Evolutionary conservation across 441 rosid species (phyloP).

Genomic region (Metrosideros polymorpha): DNA sequence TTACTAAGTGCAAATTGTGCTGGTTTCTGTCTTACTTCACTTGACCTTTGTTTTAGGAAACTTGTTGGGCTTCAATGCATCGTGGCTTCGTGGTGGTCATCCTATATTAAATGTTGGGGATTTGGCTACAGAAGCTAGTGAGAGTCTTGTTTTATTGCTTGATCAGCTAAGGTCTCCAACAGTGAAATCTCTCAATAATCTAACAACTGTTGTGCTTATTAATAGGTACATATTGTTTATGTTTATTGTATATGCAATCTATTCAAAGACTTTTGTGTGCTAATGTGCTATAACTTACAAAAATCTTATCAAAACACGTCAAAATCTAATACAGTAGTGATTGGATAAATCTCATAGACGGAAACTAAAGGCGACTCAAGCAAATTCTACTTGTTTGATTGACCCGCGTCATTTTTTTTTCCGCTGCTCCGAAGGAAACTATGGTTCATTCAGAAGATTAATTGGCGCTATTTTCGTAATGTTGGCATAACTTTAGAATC

Average conservation of each 20-base stretch:
- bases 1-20: neutral
- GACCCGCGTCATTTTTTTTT: neutral
- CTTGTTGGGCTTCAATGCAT: slow-evolving; percentile 57
- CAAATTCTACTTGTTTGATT: neutral
- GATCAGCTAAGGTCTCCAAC: slow-evolving; percentile 92
- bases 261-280: neutral
- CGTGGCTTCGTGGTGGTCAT: slow-evolving; percentile 89
- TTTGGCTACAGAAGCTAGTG: slow-evolving; percentile 90
- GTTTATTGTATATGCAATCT: neutral
- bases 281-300: neutral
- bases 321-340: neutral
- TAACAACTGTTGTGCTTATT: slow-evolving; percentile 65
- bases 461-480: neutral
- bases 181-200: slow-evolving; percentile 67
- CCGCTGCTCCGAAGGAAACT: neutral
- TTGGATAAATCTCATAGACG: neutral
- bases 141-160: slow-evolving; percentile 67
- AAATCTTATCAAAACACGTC: neutral
- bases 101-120: slow-evolving; percentile 84
- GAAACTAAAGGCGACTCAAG: neutral
- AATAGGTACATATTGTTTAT: slow-evolving; percentile 42
- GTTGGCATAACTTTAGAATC: neutral
- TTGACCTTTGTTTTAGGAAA: slow-evolving; percentile 29
- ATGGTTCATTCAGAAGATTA: neutral
- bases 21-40: neutral